phyloP scores from a whole-genome alignment of 2,329 filamentous ascomycete species.

The Apiospora malaysiana region DNA sequence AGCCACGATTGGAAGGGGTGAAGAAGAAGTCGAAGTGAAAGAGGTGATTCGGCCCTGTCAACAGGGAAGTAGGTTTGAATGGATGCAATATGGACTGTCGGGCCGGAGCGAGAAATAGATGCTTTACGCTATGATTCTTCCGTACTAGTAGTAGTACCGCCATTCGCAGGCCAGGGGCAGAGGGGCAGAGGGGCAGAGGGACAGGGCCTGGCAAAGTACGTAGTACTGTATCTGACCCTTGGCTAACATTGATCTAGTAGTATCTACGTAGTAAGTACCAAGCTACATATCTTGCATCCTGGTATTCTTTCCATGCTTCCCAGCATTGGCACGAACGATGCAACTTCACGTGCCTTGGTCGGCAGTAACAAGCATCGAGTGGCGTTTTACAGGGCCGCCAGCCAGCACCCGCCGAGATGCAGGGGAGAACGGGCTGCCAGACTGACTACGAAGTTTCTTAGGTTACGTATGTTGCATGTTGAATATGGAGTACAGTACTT shows the following conservation, averaged over 20 bases:
- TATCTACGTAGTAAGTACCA: too few species aligned
- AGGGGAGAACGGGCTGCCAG: not conserved
- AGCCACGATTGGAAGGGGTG: slow-evolving; percentile 34
- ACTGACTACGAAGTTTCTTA: not conserved
- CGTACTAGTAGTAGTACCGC: not conserved
- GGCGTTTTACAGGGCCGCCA: not conserved
- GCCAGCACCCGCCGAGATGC: not conserved
- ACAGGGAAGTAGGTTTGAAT: slow-evolving; percentile 24
- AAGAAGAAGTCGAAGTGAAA: slow-evolving; percentile 11
- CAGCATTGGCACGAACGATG: not conserved
- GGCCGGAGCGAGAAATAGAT: slow-evolving; percentile 36
- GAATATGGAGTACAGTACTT: too few species aligned
- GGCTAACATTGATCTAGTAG: too few species aligned
- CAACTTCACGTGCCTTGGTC: not conserved
- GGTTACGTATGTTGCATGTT: not conserved
- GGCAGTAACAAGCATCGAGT: slow-evolving; percentile 1
- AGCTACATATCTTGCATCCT: not conserved
- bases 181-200: too few species aligned
- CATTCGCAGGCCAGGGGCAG: not conserved
- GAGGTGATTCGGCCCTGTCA: slow-evolving; percentile 20
- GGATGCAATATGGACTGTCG: slow-evolving; percentile 44
- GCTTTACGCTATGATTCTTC: not conserved
- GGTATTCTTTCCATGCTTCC: not conserved
- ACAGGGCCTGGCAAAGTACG: not conserved
- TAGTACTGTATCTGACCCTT: too few species aligned